Conservation (phyloP, 1,284 basidiomycete genomes). For the Rhodotorula sp. region DNA sequence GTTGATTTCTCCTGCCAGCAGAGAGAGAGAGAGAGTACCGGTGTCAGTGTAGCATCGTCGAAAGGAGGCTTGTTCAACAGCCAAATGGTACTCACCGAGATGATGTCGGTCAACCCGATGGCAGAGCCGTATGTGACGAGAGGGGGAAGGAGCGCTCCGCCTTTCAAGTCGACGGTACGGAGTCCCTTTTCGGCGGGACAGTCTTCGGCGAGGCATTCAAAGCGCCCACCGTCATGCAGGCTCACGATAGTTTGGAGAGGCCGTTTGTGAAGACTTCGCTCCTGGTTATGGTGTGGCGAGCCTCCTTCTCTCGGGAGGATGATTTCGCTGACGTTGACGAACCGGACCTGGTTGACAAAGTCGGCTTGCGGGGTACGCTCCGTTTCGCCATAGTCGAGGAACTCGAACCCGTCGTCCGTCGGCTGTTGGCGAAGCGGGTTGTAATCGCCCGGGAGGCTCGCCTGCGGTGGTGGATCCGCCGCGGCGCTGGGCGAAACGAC, state of each 20-base stretch:
- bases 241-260: neutral
- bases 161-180: slow-evolving; percentile 50
- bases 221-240: neutral
- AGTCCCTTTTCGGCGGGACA: slow-evolving; percentile 25
- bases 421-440: slow-evolving; percentile 11
- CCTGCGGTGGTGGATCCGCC: slow-evolving; percentile 33
- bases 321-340: slow-evolving; percentile 47
- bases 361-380: slow-evolving; percentile 6
- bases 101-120: slow-evolving; percentile 52
- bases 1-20: slow-evolving; percentile 29
- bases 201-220: slow-evolving; percentile 47
- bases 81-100: slow-evolving; percentile 6
- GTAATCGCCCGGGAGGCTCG: slow-evolving; percentile 40
- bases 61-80: too few relatives aligned
- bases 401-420: slow-evolving; percentile 26
- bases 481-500: neutral
- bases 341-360: slow-evolving; percentile 46
- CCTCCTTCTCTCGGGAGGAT: slow-evolving; percentile 23
- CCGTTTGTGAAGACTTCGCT: neutral
- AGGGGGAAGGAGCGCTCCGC: slow-evolving; percentile 51
- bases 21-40: too few relatives aligned
- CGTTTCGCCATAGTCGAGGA: slow-evolving; percentile 2
- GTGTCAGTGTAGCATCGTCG: neutral
- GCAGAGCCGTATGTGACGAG: slow-evolving; percentile 51
- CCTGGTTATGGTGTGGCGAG: neutral